Conservation (phyloP, 192 early-diverging fungal genomes). For the Gryganskiella cystojenkinii region DNA sequence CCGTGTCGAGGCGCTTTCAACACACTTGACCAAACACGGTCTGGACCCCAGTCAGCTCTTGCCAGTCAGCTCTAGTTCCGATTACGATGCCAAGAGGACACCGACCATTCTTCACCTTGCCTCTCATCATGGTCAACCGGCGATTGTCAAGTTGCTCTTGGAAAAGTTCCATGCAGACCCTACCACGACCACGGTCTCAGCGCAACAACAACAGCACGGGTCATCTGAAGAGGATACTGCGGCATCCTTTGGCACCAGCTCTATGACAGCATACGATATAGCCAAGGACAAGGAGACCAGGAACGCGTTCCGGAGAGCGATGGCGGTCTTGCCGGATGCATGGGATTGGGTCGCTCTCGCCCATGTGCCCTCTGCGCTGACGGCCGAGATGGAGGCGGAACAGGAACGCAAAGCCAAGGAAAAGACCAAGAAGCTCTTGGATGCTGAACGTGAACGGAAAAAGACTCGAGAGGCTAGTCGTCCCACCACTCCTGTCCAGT, state of each 20-base stretch:
- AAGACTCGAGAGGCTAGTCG: constrained; percentile 56
- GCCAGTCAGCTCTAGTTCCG: constrained; percentile 29
- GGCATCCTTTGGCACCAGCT: constrained; percentile 12
- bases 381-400: constrained; percentile 75
- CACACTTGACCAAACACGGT: constrained; percentile 63
- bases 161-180: constrained; percentile 85
- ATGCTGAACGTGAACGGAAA: constrained; percentile 67
- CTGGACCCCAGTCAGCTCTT: constrained; percentile 51
- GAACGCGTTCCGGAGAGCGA: constrained; percentile 79
- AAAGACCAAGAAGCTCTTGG: constrained; percentile 63
- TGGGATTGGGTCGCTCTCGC: constrained; percentile 75
- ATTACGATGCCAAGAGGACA: constrained; percentile 53
- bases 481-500: constrained; percentile 20
- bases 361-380: constrained; percentile 78
- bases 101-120: constrained; percentile 86
- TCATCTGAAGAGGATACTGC: neutral
- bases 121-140: constrained; percentile 63
- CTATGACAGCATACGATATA: constrained; percentile 73
- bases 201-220: neutral
- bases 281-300: constrained; percentile 75
- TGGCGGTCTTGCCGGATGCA: constrained; percentile 64
- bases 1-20: constrained; percentile 67
- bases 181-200: constrained; percentile 41
- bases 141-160: constrained; percentile 69
- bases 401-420: constrained; percentile 70